These are phyloP conservation scores for Trichoderma sp. DNA, from an alignment of 2,329 filamentous ascomycete genomes.

Conservation along the genomic window DNA sequence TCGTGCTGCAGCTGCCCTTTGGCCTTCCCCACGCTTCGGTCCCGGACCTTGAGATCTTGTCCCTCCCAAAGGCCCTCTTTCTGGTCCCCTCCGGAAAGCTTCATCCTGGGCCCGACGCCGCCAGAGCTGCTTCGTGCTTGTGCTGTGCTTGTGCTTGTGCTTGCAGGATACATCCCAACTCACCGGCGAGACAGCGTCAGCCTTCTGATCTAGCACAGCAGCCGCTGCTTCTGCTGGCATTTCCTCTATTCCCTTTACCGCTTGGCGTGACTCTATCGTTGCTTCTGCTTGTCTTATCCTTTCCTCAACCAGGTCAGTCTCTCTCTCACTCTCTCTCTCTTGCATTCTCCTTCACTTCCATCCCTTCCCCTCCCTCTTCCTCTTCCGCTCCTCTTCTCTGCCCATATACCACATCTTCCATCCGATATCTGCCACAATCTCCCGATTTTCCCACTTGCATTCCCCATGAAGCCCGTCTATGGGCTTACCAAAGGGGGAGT, in stretches of 20 bases:
- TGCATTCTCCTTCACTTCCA: constrained; percentile 21
- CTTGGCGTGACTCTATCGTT: constrained; percentile 19
- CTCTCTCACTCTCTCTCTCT: constrained; percentile 17
- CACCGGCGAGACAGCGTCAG: constrained; percentile 31
- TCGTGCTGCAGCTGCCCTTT: constrained; percentile 32
- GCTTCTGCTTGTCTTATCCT: constrained; percentile 23
- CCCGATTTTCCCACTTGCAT: constrained; percentile 19
- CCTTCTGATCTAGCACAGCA: constrained; percentile 18
- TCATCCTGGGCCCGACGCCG: constrained; percentile 26
- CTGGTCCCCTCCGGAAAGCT: constrained; percentile 27
- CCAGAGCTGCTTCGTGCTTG: constrained; percentile 25
- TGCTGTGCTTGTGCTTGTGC: constrained; percentile 23
- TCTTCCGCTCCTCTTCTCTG: constrained; percentile 21
- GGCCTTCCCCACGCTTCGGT: constrained; percentile 34
- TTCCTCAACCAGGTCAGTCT: constrained; percentile 33
- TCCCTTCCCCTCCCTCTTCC: constrained; percentile 24
- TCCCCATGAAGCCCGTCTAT: constrained; percentile 31
- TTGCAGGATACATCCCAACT: constrained; percentile 35
- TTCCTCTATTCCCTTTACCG: constrained; percentile 23
- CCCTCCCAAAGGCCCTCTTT: constrained; percentile 27
- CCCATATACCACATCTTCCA: constrained; percentile 20
- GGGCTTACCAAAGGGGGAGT: constrained; percentile 29
- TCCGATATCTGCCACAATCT: constrained; percentile 23
- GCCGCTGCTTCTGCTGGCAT: constrained; percentile 13
- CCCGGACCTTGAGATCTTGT: constrained; percentile 29